Evolutionary conservation across 2,329 filamentous ascomycete species (phyloP).

Genomic region (Cercospora janseana): DNA sequence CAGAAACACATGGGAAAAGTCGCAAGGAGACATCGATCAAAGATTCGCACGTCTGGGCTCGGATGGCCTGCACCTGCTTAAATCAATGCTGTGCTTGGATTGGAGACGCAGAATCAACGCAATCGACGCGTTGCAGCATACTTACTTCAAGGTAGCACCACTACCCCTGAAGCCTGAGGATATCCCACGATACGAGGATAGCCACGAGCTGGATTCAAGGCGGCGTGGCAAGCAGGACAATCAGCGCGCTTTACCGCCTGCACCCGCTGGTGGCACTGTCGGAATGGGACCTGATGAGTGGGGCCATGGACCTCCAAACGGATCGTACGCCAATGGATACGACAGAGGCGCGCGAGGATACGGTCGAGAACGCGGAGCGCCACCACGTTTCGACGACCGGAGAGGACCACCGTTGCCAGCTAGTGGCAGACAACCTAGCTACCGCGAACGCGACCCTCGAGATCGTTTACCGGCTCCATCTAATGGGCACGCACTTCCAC

Average conservation of each 20-base stretch:
- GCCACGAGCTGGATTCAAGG: conserved; percentile 84
- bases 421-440: conserved; percentile 27
- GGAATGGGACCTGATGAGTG: conserved; percentile 67
- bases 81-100: conserved; percentile 80
- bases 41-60: conserved; percentile 64
- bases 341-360: conserved; percentile 27
- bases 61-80: conserved; percentile 73
- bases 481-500: conserved; percentile 35
- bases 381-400: conserved; percentile 30
- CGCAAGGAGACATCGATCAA: conserved; percentile 64
- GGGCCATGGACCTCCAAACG: conserved; percentile 46
- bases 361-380: conserved; percentile 39
- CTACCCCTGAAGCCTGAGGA: conserved; percentile 79
- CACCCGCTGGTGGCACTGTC: conserved; percentile 86
- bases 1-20: conserved; percentile 61
- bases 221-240: conserved; percentile 79
- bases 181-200: conserved; percentile 88
- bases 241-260: conserved; percentile 79
- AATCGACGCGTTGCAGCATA: conserved; percentile 86
- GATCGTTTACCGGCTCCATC: conserved; percentile 20
- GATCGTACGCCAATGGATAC: conserved; percentile 32
- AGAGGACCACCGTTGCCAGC: conserved; percentile 27
- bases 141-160: conserved; percentile 81
- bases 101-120: conserved; percentile 89
- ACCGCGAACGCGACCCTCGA: conserved; percentile 27